These are phyloP conservation scores for Aspergillus texensis DNA, from an alignment of 2,329 filamentous ascomycete genomes.

Conservation along the genomic window DNA sequence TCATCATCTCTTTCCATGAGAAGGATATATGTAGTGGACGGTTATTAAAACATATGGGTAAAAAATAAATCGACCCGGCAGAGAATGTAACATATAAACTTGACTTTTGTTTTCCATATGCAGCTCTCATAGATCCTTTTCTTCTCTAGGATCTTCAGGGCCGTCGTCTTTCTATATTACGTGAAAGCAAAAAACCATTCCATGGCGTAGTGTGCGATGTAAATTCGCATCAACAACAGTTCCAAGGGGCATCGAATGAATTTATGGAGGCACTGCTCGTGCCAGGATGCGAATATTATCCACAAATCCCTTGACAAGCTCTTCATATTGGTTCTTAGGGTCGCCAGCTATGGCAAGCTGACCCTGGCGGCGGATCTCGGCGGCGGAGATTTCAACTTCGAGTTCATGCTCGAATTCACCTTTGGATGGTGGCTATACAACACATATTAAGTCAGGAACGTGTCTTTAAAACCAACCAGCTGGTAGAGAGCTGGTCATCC, in stretches of 20 bases:
- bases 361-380: slow-evolving; percentile 48
- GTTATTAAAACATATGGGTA: slow-evolving; percentile 4
- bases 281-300: slow-evolving; percentile 53
- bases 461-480: neutral
- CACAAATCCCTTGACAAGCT: slow-evolving; percentile 51
- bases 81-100: neutral
- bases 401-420: slow-evolving; percentile 52
- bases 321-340: slow-evolving; percentile 47
- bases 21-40: slow-evolving; percentile 4
- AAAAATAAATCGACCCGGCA: neutral
- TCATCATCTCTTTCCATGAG: slow-evolving; percentile 4
- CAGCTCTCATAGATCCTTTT: slow-evolving; percentile 1
- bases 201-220: neutral
- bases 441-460: slow-evolving; percentile 12
- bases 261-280: slow-evolving; percentile 41
- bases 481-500: neutral
- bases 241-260: neutral
- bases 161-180: neutral
- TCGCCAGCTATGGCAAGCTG: slow-evolving; percentile 43
- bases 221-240: neutral
- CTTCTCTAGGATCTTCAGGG: neutral
- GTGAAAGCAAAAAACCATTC: neutral
- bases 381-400: slow-evolving; percentile 52
- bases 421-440: slow-evolving; percentile 32
- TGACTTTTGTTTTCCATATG: neutral